phyloP scores from a whole-genome alignment of 1,284 basidiomycete species.

The Peniophora sp. region DNA sequence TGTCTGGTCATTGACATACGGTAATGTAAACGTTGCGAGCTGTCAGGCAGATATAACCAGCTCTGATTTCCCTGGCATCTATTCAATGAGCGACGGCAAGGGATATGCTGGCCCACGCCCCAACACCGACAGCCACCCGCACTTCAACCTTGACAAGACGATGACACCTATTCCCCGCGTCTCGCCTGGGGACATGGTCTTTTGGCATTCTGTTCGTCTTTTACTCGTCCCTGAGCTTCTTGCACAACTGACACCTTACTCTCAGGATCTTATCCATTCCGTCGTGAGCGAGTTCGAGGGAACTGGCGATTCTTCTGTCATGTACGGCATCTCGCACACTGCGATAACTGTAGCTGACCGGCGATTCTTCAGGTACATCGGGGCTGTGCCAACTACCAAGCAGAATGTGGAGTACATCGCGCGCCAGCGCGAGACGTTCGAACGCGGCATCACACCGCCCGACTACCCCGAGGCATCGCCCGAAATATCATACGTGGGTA shows the following conservation, averaged over 20 bases:
- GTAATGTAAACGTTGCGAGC: background rate
- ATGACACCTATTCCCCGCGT: slow-evolving; percentile 75
- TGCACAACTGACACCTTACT: background rate
- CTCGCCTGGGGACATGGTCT: slow-evolving; percentile 76
- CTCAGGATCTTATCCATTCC: slow-evolving; percentile 66
- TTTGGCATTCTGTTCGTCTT: slow-evolving; percentile 68
- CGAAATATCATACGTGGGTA: slow-evolving; percentile 46
- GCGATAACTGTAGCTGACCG: background rate
- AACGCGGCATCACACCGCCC: slow-evolving; percentile 53
- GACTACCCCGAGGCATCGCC: slow-evolving; percentile 65
- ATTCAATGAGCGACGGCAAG: slow-evolving; percentile 20
- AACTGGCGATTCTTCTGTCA: slow-evolving; percentile 61
- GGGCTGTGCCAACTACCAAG: slow-evolving; percentile 68
- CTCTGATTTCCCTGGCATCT: slow-evolving; percentile 55
- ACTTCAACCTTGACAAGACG: slow-evolving; percentile 60
- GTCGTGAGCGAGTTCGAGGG: slow-evolving; percentile 73
- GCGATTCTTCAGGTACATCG: slow-evolving; percentile 69
- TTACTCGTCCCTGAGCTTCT: background rate
- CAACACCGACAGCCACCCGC: slow-evolving; percentile 48
- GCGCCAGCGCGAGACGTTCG: slow-evolving; percentile 56
- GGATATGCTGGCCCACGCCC: slow-evolving; percentile 49
- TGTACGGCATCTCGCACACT: slow-evolving; percentile 9
- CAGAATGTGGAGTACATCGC: slow-evolving; percentile 55
- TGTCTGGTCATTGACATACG: background rate
- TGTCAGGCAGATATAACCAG: slow-evolving; percentile 37